Evolutionary conservation across 768 basidiomycete genomes (phyloP).

Genomic region (Clathrus columnatus): DNA sequence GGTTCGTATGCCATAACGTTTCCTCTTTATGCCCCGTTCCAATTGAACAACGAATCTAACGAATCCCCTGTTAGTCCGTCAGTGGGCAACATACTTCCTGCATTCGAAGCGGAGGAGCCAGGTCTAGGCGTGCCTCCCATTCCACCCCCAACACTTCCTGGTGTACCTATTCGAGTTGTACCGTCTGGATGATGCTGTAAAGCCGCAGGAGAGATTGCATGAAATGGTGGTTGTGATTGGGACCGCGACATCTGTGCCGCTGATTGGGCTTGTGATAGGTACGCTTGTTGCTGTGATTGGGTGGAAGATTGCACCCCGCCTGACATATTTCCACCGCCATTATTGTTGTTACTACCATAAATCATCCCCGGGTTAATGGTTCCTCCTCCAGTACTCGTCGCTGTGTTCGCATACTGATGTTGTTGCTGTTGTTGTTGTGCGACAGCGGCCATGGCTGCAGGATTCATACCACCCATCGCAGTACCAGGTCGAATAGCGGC

Average conservation of each 20-base stretch:
- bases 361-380: conserved; percentile 8
- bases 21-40: neutral
- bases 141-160: neutral
- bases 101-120: conserved; percentile 5
- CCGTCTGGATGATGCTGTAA: conserved; percentile 10
- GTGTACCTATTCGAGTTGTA: neutral
- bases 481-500: conserved; percentile 4
- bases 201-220: conserved; percentile 6
- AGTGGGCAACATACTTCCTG: neutral
- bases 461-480: neutral
- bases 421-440: conserved; percentile 46
- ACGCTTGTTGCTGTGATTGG: neutral
- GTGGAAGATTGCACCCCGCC: neutral
- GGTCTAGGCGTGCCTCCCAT: neutral
- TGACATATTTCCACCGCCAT: neutral
- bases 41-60: conserved; percentile 8
- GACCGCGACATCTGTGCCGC: neutral
- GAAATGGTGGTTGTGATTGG: conserved; percentile 5
- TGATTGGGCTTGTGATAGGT: neutral
- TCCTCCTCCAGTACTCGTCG: neutral
- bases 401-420: conserved; percentile 21
- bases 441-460: conserved; percentile 13
- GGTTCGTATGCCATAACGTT: too few species aligned
- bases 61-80: conserved; percentile 4
- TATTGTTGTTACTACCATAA: neutral